Percentiles rank a stretch among this genome's conserved stretches.
Conservation (phyloP, 1,284 basidiomycete genomes). For the Microbotryomycetes sp. region DNA sequence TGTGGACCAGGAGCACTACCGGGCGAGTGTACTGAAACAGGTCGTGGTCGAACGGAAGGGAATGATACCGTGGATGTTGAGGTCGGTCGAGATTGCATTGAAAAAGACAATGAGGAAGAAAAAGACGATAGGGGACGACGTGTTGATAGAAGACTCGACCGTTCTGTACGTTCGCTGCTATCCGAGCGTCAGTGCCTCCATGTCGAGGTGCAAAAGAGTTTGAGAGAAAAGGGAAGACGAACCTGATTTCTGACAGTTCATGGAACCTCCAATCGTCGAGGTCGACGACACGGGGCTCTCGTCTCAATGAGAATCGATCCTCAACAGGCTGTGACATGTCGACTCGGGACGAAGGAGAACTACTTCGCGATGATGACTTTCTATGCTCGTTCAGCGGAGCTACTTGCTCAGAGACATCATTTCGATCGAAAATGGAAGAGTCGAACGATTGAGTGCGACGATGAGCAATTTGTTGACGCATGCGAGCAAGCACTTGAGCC, state of each 20-base stretch:
- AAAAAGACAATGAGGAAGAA: too few species aligned
- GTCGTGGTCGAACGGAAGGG: too few species aligned
- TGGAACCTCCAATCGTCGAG: not conserved
- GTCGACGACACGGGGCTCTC: slow-evolving; percentile 6
- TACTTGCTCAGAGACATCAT: too few species aligned
- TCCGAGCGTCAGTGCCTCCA: too few species aligned
- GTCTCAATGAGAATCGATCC: not conserved
- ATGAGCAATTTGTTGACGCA: not conserved
- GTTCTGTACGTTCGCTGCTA: not conserved
- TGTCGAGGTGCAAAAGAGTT: not conserved
- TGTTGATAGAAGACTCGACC: not conserved
- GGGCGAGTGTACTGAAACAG: too few species aligned
- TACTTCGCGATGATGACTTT: not conserved
- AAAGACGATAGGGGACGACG: not conserved
- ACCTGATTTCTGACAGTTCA: not conserved
- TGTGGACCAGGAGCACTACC: too few species aligned
- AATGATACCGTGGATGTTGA: too few species aligned
- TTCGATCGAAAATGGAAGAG: not conserved
- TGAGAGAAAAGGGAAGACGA: too few species aligned
- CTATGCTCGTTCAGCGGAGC: too few species aligned
- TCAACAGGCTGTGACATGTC: too few species aligned
- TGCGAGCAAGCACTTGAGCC: not conserved
- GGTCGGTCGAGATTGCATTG: too few species aligned
- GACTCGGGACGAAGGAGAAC: not conserved
- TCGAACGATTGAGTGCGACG: not conserved